Conservation (phyloP, 176 grass and related monocot species). For the Avena insularis region DNA sequence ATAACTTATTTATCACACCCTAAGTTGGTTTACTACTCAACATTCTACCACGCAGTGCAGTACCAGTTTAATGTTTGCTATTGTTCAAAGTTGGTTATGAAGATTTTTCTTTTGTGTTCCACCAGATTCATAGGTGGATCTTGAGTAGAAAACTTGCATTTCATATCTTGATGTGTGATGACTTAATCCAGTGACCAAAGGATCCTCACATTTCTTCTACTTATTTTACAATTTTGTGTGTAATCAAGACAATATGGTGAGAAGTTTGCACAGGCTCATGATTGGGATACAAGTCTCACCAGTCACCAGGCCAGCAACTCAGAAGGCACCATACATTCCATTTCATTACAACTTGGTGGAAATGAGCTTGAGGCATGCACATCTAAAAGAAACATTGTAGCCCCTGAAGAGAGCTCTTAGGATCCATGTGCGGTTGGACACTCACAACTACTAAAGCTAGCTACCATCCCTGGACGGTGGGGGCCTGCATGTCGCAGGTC, state of each 20-base stretch:
- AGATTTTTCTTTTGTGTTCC: neutral
- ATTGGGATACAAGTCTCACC: slow-evolving; percentile 20
- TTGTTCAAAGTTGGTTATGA: slow-evolving; percentile 5
- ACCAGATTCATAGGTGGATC: neutral
- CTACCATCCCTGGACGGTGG: no score
- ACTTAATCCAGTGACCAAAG: neutral
- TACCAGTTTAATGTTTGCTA: neutral
- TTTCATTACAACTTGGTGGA: neutral
- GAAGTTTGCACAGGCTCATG: neutral
- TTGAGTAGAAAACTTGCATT: slow-evolving; percentile 13
- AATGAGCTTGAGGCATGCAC: slow-evolving; percentile 14
- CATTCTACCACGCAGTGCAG: neutral
- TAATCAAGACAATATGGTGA: slow-evolving; percentile 58
- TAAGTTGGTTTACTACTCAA: slow-evolving; percentile 9
- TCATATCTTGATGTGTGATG: neutral
- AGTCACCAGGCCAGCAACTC: slow-evolving; percentile 31
- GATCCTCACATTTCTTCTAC: slow-evolving; percentile 16
- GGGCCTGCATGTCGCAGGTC: no score
- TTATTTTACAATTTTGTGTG: slow-evolving; percentile 47
- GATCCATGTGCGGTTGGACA: no score
- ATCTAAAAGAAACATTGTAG: neutral
- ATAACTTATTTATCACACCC: slow-evolving; percentile 7
- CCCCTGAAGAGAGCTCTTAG: no score
- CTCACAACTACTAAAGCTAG: no score
- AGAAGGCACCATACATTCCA: slow-evolving; percentile 8